These are phyloP conservation scores for Takashimella tepidaria DNA, from an alignment of 1,284 basidiomycete genomes.

Conservation along the genomic window DNA sequence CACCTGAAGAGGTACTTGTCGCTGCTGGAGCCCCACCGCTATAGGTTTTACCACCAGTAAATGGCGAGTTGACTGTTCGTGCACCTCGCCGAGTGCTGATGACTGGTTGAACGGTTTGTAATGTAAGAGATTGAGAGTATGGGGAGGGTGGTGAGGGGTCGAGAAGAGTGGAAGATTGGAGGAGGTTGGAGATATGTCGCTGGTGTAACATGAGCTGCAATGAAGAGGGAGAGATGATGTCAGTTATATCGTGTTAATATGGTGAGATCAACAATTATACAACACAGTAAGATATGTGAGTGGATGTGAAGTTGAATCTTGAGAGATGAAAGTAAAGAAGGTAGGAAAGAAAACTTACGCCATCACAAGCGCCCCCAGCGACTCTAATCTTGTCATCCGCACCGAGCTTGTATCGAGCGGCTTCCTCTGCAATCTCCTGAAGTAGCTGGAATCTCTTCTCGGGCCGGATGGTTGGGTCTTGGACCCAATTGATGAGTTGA, in stretches of 20 bases:
- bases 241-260: neutral
- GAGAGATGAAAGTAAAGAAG: neutral
- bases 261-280: neutral
- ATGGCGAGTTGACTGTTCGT: slow-evolving; percentile 41
- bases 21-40: slow-evolving; percentile 7
- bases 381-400: slow-evolving; percentile 99
- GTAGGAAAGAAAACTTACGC: slow-evolving; percentile 44
- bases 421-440: slow-evolving; percentile 89
- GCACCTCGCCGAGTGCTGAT: slow-evolving; percentile 44
- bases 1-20: slow-evolving; percentile 1
- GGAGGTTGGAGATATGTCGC: slow-evolving; percentile 56
- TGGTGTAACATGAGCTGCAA: slow-evolving; percentile 64
- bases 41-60: slow-evolving; percentile 17
- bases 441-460: slow-evolving; percentile 81
- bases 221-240: neutral
- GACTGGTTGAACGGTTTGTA: slow-evolving; percentile 39
- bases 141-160: slow-evolving; percentile 49
- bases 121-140: slow-evolving; percentile 59
- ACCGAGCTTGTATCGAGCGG: slow-evolving; percentile 82
- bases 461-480: slow-evolving; percentile 61
- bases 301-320: neutral
- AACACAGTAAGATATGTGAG: neutral
- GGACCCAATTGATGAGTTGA: slow-evolving; percentile 65
- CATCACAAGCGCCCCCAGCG: slow-evolving; percentile 89
- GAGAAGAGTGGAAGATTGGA: slow-evolving; percentile 48